Evolutionary conservation across 1,284 basidiomycete genomes (phyloP), one percentile per base, ranked within the genome.

Genomic region (Ustilago trichophora): DNA sequence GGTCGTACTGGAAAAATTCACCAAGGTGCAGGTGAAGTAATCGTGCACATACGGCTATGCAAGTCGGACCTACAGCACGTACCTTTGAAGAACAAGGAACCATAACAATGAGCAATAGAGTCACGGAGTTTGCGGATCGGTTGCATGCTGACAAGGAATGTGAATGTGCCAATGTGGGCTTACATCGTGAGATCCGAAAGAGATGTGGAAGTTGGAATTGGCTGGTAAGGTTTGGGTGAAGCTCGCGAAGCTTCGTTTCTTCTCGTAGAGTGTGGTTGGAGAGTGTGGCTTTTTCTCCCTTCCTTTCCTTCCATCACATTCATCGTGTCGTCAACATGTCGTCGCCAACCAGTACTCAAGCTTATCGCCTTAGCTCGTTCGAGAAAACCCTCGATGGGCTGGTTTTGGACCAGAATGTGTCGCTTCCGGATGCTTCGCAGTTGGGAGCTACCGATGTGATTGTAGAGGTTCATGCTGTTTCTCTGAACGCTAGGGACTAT

Each of bases 401-500:
- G 7, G 48, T 41, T 3, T 27, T 55, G 16, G 50, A 62, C 22
- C 25, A 46, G 9, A 36, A 48, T 6, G 55, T 52, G 2, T 12
- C 38, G 25, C 44, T 64, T 19, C 66, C 59, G 10, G 36, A 42
- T 9, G 18, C 40, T 12, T 40, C 19, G 8, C 9, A 53, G 31
- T n/a, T 69, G 7, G 38, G 10, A 7, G 25, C 57, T 3, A 52
- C 46, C 4, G 15, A 50, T 26, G 53, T 66, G 36, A 12, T 71
- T 11, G 58, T 71, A 15, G 44, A 57, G 31, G 36, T 71, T 13
- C 54, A 62, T 25, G 57, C 57, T 19, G 67, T 62, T 9, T 62
- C 57, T 5, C 58, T 71, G 26, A 71, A 71, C 29, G 67, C 67
- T 21, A 24, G 67, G 21, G 67, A 71, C 43, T 65, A 54, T 16